Evolutionary conservation across 1,284 basidiomycete species (phyloP).

Genomic region (Leccinum pallidistipes): DNA sequence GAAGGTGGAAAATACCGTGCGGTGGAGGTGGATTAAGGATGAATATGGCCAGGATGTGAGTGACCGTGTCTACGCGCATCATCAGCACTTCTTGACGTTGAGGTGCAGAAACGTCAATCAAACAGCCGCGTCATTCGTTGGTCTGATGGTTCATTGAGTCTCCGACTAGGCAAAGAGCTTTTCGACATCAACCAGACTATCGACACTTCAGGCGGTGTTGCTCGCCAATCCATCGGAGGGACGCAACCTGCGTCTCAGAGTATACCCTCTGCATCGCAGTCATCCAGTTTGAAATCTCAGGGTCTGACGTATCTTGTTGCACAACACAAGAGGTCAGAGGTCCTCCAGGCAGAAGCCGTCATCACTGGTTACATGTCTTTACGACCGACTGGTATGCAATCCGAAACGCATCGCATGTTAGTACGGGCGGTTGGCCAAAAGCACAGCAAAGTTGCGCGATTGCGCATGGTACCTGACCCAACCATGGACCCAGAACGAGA

Average conservation of each 20-base stretch:
- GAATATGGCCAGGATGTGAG: constrained; percentile 68
- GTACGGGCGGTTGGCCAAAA: constrained; percentile 85
- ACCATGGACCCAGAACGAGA: constrained; percentile 72
- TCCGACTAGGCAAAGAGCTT: constrained; percentile 86
- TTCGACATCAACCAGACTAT: constrained; percentile 83
- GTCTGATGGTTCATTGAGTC: constrained; percentile 88
- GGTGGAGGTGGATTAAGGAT: constrained; percentile 87
- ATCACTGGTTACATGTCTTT: constrained; percentile 83
- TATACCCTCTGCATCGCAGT: constrained; percentile 26
- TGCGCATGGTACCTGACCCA: constrained; percentile 74
- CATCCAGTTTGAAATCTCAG: constrained; percentile 47
- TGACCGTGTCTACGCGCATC: constrained; percentile 9
- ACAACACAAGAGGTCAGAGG: constrained; percentile 83
- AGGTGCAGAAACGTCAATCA: constrained; percentile 70
- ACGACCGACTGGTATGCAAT: constrained; percentile 87
- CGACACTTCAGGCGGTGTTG: constrained; percentile 65
- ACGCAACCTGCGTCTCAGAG: constrained; percentile 39
- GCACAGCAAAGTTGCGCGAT: constrained; percentile 75
- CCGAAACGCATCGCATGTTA: constrained; percentile 85
- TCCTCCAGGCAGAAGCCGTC: constrained; percentile 82
- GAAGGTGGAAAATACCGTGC: constrained; percentile 86
- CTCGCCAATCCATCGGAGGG: constrained; percentile 54
- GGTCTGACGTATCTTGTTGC: constrained; percentile 88
- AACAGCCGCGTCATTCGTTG: constrained; percentile 87
- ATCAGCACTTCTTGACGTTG: constrained; percentile 6